These are phyloP conservation scores for Penicillium coffeae DNA, from an alignment of 495 filamentous ascomycete species.

Conservation along the genomic window DNA sequence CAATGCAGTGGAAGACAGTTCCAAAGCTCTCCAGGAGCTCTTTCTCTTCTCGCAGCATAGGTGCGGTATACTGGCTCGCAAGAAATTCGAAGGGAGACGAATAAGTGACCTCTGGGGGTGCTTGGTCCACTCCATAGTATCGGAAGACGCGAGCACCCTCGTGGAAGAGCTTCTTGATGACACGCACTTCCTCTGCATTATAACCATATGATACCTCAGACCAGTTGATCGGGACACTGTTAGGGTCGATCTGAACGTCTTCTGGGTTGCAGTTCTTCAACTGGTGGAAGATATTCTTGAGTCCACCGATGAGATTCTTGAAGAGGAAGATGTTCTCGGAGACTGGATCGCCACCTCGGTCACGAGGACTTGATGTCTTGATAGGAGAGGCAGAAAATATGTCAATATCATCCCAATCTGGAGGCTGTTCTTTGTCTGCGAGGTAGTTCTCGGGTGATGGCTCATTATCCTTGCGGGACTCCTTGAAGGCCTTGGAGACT, in stretches of 20 bases:
- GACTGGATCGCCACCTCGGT: constrained; percentile 88
- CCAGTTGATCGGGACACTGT: constrained; percentile 85
- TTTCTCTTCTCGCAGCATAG: constrained; percentile 92
- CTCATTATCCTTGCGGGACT: constrained; percentile 56
- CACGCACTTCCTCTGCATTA: constrained; percentile 92
- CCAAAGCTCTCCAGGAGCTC: constrained; percentile 97
- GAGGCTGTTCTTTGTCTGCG: constrained; percentile 71
- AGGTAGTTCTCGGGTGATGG: constrained; percentile 70
- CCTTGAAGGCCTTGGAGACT: constrained; percentile 71
- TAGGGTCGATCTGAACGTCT: constrained; percentile 60
- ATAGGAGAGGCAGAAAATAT: constrained; percentile 96
- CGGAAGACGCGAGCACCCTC: constrained; percentile 94
- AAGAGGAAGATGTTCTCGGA: constrained; percentile 98
- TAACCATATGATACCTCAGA: constrained; percentile 94
- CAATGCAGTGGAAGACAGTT: constrained; percentile 96
- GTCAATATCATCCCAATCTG: constrained; percentile 96
- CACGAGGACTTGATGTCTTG: constrained; percentile 88
- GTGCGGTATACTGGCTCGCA: constrained; percentile 87
- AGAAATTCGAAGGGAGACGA: constrained; percentile 82
- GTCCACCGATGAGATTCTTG: constrained; percentile 93
- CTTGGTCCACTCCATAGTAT: constrained; percentile 88
- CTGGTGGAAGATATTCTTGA: constrained; percentile 96
- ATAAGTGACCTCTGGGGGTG: constrained; percentile 67
- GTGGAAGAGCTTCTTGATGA: constrained; percentile 95
- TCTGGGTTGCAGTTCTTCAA: constrained; percentile 84